These are phyloP conservation scores for Gossypium davidsonii DNA, from an alignment of 441 rosid genomes.

Conservation along the genomic window DNA sequence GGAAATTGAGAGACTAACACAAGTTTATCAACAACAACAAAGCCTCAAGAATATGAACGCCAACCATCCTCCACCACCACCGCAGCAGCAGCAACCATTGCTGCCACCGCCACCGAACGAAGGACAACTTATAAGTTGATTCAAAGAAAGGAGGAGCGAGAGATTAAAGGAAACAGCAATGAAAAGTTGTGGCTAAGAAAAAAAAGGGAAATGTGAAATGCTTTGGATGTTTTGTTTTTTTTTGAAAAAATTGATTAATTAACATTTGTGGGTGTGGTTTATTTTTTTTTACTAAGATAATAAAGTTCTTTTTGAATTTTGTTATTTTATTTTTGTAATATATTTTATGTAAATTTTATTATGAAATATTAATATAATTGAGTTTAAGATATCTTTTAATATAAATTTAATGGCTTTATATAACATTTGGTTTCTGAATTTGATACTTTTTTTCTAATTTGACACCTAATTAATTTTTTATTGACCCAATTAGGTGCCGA, in stretches of 20 bases:
- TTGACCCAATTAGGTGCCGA: no score
- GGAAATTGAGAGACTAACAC: constrained; percentile 57
- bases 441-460: no score
- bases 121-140: neutral
- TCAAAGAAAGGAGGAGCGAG: neutral
- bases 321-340: neutral
- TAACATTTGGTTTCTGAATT: no score
- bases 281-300: no score
- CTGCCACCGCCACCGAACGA: neutral
- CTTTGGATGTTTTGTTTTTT: neutral
- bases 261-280: neutral
- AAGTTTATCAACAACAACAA: constrained; percentile 44
- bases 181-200: neutral
- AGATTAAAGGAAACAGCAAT: neutral
- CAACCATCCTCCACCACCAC: neutral
- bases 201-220: neutral
- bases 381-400: no score
- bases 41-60: constrained; percentile 30
- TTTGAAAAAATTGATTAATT: neutral
- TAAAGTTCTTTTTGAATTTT: neutral
- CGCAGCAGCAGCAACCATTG: neutral
- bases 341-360: no score
- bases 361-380: no score
- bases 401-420: no score
- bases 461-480: no score